Base-by-base conservation (phyloP, 176 grass and related monocot genomes). In the Ensete ventricosum region DNA sequence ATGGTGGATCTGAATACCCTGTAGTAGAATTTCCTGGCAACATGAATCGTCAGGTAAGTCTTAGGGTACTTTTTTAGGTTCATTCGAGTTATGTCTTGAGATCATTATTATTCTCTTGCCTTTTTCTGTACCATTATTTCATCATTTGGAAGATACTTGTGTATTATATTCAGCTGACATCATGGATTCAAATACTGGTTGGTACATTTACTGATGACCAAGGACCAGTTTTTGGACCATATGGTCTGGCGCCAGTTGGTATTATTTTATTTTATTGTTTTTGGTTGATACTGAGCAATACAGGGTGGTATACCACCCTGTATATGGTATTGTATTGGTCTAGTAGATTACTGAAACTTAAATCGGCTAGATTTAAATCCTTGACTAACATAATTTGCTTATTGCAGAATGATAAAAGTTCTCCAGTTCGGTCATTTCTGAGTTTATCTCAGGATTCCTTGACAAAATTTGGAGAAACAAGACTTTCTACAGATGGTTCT, bases 21-120 rank as follows among this genome's bases (percentile, higher is more conserved):
- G 84, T 90, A 17, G 72, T 89, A 77, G 84, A 93, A 78, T 78
- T 87, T 84, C 90, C 88, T 54, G 76, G 80, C 50, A 92, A 86
- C 43, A 67, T 69, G 53, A 88, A 79, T 78, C 85, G 55, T 72
- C 74, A 81, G 75, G 94, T 93, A 81, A 78, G 76, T 80, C 48
- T 29, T 54, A 63, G 9, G 64, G 27, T 1, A 75, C 11, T 54
- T 57, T 76, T 71, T 77, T 71, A 48, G 55, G 66, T 53, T 21
- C 78, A 79, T 25, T 50, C 68, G 29, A 48, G 50, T 14, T 58
- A 14, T 23, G 73, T 21, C 55, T 69, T 11, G 66, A 62, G 19
- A 11, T 55, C 5, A 19, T 77, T 69, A 19, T 25, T 25, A 29
- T 29, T 29, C 29, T 29, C 29, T 29, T 29, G 29, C 29, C 29